Evolutionary conservation across 805 yeast species (phyloP).

Genomic region (Kurtzmaniella cleridarum): DNA sequence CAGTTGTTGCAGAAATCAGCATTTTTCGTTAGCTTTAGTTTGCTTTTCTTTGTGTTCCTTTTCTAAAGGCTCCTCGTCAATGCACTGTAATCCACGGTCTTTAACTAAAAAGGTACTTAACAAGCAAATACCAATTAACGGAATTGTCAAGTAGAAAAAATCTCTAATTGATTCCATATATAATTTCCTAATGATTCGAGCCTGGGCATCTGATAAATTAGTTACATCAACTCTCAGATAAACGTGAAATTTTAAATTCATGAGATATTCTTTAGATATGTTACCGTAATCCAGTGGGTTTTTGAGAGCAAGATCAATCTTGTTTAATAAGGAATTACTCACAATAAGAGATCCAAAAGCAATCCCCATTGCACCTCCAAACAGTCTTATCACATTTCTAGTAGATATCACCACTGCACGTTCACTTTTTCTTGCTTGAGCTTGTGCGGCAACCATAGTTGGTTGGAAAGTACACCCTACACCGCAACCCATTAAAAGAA

Average conservation of each 20-base stretch:
- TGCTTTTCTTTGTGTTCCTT: neutral
- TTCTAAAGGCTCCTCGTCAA: conserved; percentile 20
- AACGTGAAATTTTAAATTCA: conserved; percentile 20
- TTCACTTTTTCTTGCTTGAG: conserved; percentile 24
- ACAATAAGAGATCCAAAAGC: conserved; percentile 25
- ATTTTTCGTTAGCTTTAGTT: neutral
- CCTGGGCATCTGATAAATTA: conserved; percentile 16
- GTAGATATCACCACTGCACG: conserved; percentile 30
- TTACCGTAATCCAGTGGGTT: conserved; percentile 3
- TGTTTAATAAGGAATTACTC: conserved; percentile 17
- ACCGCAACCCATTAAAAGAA: conserved; percentile 24
- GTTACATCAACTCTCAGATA: conserved; percentile 22
- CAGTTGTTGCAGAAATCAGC: neutral
- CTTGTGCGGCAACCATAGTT: conserved; percentile 48
- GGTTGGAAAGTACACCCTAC: conserved; percentile 52
- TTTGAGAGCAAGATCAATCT: conserved; percentile 12
- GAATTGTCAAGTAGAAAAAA: conserved; percentile 29
- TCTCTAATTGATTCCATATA: conserved; percentile 23
- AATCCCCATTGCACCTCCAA: conserved; percentile 31
- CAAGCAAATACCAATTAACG: conserved; percentile 30
- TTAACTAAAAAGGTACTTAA: conserved; percentile 25
- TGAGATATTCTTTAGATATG: conserved; percentile 10
- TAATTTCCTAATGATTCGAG: conserved; percentile 14
- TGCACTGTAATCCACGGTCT: conserved; percentile 34
- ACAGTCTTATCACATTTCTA: conserved; percentile 27